Conservation (phyloP, 2,329 filamentous ascomycete genomes). For the Pestalotiopsis sp. region DNA sequence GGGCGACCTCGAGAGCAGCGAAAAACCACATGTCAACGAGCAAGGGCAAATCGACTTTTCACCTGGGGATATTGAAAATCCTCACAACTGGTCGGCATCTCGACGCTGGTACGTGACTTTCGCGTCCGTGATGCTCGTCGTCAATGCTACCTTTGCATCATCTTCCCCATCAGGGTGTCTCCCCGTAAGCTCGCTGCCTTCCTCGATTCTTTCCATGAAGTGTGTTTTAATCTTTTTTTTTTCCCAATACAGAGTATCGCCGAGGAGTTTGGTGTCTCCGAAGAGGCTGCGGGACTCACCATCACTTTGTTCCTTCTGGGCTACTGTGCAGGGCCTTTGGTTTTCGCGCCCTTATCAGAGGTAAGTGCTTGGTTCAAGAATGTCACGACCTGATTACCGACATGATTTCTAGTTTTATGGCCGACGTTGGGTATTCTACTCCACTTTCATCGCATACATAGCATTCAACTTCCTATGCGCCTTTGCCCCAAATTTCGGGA, state of each 20-base stretch:
- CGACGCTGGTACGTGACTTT: slow-evolving; percentile 43
- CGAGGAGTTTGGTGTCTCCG: slow-evolving; percentile 46
- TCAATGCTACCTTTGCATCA: slow-evolving; percentile 57
- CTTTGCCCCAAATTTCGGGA: slow-evolving; percentile 54
- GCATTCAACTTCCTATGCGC: slow-evolving; percentile 54
- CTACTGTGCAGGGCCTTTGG: slow-evolving; percentile 58
- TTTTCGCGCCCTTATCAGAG: slow-evolving; percentile 59
- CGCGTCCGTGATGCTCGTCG: slow-evolving; percentile 44
- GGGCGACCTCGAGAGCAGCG: slow-evolving; percentile 28
- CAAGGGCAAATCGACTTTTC: slow-evolving; percentile 52
- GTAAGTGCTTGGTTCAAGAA: background rate
- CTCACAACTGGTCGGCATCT: slow-evolving; percentile 44
- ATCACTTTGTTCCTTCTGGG: slow-evolving; percentile 56
- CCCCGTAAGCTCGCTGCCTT: slow-evolving; percentile 21
- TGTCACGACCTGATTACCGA: background rate
- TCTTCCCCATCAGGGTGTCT: slow-evolving; percentile 38
- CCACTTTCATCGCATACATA: slow-evolving; percentile 48
- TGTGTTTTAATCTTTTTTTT: background rate
- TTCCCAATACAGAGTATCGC: slow-evolving; percentile 36
- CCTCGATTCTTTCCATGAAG: background rate
- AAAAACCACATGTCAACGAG: slow-evolving; percentile 43
- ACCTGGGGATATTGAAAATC: slow-evolving; percentile 50
- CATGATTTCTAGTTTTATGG: slow-evolving; percentile 45
- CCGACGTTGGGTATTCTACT: slow-evolving; percentile 52
- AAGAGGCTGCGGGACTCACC: slow-evolving; percentile 46